Evolutionary conservation across 1,139 yeast genomes (phyloP).

Genomic region (Suhomyces anneliseae): DNA sequence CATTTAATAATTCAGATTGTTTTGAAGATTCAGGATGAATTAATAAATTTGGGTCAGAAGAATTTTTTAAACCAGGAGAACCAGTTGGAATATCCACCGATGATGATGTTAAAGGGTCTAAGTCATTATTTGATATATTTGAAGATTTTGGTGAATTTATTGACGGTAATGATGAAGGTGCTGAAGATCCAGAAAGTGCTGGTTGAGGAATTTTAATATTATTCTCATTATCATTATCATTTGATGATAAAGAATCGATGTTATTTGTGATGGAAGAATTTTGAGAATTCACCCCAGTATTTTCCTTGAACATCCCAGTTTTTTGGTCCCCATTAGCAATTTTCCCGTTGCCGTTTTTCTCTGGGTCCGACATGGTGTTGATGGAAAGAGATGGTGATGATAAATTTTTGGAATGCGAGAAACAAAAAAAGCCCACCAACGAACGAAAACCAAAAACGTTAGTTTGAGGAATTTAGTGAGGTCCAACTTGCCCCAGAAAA

Average conservation of each 20-base stretch:
- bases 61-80: no score
- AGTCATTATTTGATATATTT: no score
- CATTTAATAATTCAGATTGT: not conserved
- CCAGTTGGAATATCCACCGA: not conserved
- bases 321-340: conserved; percentile 1
- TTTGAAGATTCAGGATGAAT: no score
- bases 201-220: no score
- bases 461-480: no score
- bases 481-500: no score
- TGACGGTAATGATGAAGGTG: not conserved
- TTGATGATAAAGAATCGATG: no score
- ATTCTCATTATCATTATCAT: no score
- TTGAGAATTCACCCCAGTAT: not conserved
- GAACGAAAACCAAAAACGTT: no score
- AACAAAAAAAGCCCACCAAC: not conserved
- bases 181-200: no score
- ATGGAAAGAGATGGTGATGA: conserved; percentile 1
- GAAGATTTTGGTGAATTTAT: not conserved
- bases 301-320: not conserved
- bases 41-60: no score
- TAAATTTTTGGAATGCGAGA: not conserved
- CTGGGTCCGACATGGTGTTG: conserved; percentile 2
- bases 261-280: not conserved
- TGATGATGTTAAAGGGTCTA: no score
- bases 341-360: not conserved